Evolutionary conservation across 441 rosid species (phyloP).

Genomic region (Pelargonium myrrhifolium): DNA sequence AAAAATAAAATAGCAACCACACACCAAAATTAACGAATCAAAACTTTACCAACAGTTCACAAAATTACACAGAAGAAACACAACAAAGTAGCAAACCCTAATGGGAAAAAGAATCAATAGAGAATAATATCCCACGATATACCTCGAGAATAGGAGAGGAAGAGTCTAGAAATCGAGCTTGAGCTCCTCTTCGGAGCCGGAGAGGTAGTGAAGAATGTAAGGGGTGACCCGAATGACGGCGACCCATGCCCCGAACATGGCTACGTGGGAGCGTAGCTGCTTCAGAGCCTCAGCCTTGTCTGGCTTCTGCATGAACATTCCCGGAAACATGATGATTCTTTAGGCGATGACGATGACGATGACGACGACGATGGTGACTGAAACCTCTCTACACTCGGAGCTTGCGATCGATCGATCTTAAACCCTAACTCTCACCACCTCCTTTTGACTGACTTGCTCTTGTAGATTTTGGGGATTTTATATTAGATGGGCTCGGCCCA

Average conservation of each 20-base stretch:
- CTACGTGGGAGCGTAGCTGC: slow-evolving; percentile 60
- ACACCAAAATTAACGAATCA: neutral
- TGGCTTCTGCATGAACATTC: slow-evolving; percentile 79
- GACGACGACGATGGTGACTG: neutral
- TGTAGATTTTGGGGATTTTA: no score
- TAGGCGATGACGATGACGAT: neutral
- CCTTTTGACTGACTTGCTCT: no score
- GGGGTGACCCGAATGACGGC: slow-evolving; percentile 62
- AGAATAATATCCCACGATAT: neutral
- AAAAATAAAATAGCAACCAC: neutral
- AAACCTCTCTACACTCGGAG: neutral
- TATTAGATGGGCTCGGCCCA: no score
- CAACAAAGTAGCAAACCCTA: neutral
- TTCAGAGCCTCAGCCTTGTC: slow-evolving; percentile 79
- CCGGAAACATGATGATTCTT: slow-evolving; percentile 60
- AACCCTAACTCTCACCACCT: neutral
- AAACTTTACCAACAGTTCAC: neutral
- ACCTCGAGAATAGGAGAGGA: neutral
- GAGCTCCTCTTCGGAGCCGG: slow-evolving; percentile 63
- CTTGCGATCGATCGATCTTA: neutral
- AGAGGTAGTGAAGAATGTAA: slow-evolving; percentile 59
- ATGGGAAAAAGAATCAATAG: neutral
- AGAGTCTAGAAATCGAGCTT: slow-evolving; percentile 57
- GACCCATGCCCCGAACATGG: slow-evolving; percentile 66
- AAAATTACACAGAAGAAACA: neutral